Evolutionary conservation across 2,329 filamentous ascomycete species (phyloP).

Genomic region (Ascochyta viciae-villosae): DNA sequence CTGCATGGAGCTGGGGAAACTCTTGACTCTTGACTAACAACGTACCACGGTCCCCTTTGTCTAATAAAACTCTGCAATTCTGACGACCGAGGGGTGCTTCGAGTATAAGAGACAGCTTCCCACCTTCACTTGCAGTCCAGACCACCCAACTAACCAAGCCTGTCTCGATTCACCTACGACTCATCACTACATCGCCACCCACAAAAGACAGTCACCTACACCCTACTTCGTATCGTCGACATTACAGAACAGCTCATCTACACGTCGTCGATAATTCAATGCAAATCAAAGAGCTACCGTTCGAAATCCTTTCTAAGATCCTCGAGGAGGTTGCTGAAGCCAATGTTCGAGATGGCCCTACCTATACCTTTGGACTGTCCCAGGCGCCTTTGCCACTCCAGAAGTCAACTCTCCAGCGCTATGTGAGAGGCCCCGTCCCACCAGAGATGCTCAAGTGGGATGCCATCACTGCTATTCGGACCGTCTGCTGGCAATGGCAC

Average conservation of each 20-base stretch:
- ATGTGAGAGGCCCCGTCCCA: slow-evolving; percentile 60
- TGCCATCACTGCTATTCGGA: slow-evolving; percentile 56
- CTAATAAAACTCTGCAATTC: slow-evolving; percentile 35
- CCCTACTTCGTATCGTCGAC: slow-evolving; percentile 8
- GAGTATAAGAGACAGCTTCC: slow-evolving; percentile 39
- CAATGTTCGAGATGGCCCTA: slow-evolving; percentile 56
- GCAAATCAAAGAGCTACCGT: slow-evolving; percentile 59
- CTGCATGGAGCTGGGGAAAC: slow-evolving; percentile 34
- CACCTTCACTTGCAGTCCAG: slow-evolving; percentile 10
- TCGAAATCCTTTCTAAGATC: slow-evolving; percentile 60
- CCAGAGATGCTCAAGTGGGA: slow-evolving; percentile 61
- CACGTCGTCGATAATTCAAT: slow-evolving; percentile 40
- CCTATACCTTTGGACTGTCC: slow-evolving; percentile 61
- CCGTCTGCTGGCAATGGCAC: slow-evolving; percentile 60
- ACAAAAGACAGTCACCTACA: slow-evolving; percentile 13
- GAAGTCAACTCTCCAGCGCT: slow-evolving; percentile 55
- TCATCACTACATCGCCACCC: slow-evolving; percentile 10
- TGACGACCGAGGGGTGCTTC: slow-evolving; percentile 7
- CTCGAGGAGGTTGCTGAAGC: slow-evolving; percentile 57
- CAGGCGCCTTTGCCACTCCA: slow-evolving; percentile 57
- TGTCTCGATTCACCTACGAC: slow-evolving; percentile 15
- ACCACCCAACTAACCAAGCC: slow-evolving; percentile 24
- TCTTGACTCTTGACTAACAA: slow-evolving; percentile 43
- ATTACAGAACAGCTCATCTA: slow-evolving; percentile 4
- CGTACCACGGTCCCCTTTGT: slow-evolving; percentile 39